Conservation (phyloP, 1,284 basidiomycete species). For the Heterobasidion annosum region DNA sequence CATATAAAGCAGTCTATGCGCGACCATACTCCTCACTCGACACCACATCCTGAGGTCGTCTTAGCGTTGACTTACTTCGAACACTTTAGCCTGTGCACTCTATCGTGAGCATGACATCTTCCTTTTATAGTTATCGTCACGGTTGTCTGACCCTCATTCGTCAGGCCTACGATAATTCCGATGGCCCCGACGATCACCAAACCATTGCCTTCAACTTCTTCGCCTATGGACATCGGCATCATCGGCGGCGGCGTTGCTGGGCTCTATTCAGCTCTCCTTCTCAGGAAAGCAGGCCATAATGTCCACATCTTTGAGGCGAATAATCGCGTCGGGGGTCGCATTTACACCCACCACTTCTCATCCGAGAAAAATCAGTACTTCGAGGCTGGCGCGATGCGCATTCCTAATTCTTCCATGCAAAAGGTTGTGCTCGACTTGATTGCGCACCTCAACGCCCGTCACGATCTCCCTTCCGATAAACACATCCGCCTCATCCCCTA, state of each 20-base stretch:
- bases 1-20: no score
- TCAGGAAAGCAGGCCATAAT: slow-evolving; percentile 5
- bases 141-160: neutral
- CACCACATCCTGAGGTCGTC: no score
- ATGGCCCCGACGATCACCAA: neutral
- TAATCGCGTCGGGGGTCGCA: slow-evolving; percentile 13
- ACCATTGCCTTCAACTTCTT: neutral
- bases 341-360: slow-evolving; percentile 13
- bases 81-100: no score
- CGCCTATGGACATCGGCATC: slow-evolving; percentile 3
- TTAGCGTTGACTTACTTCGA: no score
- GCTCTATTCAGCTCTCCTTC: slow-evolving; percentile 12
- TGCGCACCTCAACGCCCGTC: slow-evolving; percentile 2
- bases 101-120: no score
- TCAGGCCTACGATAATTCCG: neutral
- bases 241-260: slow-evolving; percentile 14
- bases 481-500: slow-evolving; percentile 12
- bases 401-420: slow-evolving; percentile 13
- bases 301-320: slow-evolving; percentile 12
- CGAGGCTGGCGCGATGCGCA: slow-evolving; percentile 17
- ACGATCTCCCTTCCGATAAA: slow-evolving; percentile 5
- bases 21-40: no score
- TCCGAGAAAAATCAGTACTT: slow-evolving; percentile 13
- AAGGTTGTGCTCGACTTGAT: slow-evolving; percentile 12
- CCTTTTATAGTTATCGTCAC: neutral